Evolutionary conservation across 2,329 filamentous ascomycete genomes (phyloP).

Genomic region (Aspergillus sp.): DNA sequence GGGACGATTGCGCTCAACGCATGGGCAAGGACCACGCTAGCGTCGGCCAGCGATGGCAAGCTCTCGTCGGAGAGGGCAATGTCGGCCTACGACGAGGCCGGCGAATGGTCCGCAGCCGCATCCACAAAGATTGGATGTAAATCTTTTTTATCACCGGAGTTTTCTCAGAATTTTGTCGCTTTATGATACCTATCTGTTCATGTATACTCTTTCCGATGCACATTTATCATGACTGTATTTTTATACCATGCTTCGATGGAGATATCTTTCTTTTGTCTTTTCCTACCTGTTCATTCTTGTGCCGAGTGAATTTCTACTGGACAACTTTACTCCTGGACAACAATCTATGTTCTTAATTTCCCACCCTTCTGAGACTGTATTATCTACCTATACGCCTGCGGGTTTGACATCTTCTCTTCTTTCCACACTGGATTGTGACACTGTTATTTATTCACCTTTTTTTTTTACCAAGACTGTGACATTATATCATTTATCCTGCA

Average conservation of each 20-base stretch:
- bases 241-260: neutral
- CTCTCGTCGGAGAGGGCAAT: conserved; percentile 44
- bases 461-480: neutral
- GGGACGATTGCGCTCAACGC: conserved; percentile 46
- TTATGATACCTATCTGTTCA: neutral
- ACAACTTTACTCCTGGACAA: conserved; percentile 2
- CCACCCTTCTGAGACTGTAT: neutral
- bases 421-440: conserved; percentile 2
- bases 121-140: conserved; percentile 28
- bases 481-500: neutral
- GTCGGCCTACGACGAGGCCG: conserved; percentile 39
- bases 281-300: neutral
- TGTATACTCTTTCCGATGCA: neutral
- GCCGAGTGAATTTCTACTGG: neutral
- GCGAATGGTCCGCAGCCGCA: conserved; percentile 25
- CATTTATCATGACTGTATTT: neutral
- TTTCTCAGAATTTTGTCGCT: neutral
- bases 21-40: conserved; percentile 43
- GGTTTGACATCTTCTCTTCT: neutral
- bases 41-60: conserved; percentile 43
- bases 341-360: neutral
- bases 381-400: neutral
- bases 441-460: neutral
- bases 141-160: neutral
- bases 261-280: neutral